These are phyloP conservation scores for Cornus controversa DNA, from an alignment of 148 eudicot species.

Conservation along the genomic window DNA sequence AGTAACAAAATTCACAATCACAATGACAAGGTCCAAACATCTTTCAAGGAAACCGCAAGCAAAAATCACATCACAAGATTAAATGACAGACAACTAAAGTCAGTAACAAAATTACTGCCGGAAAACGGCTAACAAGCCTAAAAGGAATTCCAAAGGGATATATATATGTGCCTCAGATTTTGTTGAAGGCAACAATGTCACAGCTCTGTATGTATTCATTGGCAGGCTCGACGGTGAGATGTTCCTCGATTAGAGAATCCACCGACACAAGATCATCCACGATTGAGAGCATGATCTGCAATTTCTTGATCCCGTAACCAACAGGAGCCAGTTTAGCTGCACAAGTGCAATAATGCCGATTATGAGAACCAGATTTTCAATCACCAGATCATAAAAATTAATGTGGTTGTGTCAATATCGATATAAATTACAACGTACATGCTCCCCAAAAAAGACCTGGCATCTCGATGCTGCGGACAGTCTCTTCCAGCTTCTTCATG, in stretches of 20 bases:
- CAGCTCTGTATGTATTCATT: slow-evolving; percentile 89
- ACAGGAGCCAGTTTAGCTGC: slow-evolving; percentile 90
- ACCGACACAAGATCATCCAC: slow-evolving; percentile 94
- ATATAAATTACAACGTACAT: slow-evolving; percentile 35
- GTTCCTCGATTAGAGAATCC: slow-evolving; percentile 75
- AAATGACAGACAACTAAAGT: neutral
- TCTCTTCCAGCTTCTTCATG: slow-evolving; percentile 90
- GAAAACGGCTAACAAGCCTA: neutral
- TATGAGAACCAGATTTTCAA: neutral
- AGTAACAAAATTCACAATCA: no score
- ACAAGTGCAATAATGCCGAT: neutral
- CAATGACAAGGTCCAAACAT: no score
- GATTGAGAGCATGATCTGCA: slow-evolving; percentile 86
- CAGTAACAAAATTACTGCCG: neutral
- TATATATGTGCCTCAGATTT: slow-evolving; percentile 48
- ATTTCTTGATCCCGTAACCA: slow-evolving; percentile 91
- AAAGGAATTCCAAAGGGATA: neutral
- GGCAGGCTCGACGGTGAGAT: slow-evolving; percentile 68
- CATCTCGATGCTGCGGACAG: slow-evolving; percentile 81
- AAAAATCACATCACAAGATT: no score
- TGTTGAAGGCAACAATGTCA: slow-evolving; percentile 97
- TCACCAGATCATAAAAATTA: neutral
- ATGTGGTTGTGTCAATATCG: neutral
- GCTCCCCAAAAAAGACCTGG: slow-evolving; percentile 97
- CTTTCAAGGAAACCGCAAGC: no score